A percentile compares a stretch with the other conserved stretches of the same genome.
Conservation (phyloP, 306 rosid species). For the Gleditsia sinensis region DNA sequence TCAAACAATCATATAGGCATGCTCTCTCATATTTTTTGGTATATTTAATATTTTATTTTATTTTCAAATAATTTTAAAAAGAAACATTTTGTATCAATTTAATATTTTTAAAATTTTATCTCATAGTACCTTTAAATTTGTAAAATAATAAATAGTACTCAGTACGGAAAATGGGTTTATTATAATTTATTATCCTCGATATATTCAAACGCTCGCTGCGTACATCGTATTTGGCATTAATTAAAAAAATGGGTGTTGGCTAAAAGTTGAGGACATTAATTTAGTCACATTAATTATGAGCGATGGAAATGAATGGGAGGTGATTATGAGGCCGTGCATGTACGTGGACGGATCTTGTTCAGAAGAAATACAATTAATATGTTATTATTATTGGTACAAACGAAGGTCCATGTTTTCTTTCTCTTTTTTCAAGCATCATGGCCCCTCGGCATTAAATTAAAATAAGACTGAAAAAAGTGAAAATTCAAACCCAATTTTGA, state of each 20-base stretch:
- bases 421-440: constrained; percentile 30
- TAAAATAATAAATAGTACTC: too few relatives aligned
- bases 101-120: too few relatives aligned
- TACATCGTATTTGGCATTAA: constrained; percentile 25
- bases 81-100: too few relatives aligned
- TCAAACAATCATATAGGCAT: too few relatives aligned
- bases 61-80: too few relatives aligned
- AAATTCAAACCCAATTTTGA: constrained; percentile 34
- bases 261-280: constrained; percentile 26
- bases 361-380: constrained; percentile 20
- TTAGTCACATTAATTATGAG: constrained; percentile 33
- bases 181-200: constrained; percentile 28
- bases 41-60: too few relatives aligned
- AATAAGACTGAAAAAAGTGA: constrained; percentile 30
- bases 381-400: constrained; percentile 29
- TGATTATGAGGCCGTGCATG: constrained; percentile 45
- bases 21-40: too few relatives aligned
- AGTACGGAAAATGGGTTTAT: constrained; percentile 28
- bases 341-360: constrained; percentile 35
- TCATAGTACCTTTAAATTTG: too few relatives aligned
- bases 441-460: constrained; percentile 22
- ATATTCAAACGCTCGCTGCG: constrained; percentile 34
- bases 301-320: constrained; percentile 44
- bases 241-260: constrained; percentile 18
- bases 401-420: constrained; percentile 41